Evolutionary conservation across 192 early-diverging fungal genomes (phyloP).

Genomic region (Backusella tarrabulga): DNA sequence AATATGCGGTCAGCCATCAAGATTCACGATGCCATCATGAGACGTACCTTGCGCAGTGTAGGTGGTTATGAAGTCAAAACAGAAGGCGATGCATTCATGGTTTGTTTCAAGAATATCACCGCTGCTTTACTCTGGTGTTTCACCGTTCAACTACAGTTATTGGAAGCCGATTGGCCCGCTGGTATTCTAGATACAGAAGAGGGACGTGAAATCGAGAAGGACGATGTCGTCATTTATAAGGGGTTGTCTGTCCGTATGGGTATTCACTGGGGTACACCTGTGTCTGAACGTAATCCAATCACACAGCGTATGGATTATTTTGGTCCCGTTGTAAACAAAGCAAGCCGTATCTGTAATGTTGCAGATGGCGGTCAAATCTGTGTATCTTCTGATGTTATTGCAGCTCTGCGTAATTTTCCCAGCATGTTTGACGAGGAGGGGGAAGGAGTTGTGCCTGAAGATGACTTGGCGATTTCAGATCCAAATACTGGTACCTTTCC

Average conservation of each 20-base stretch:
- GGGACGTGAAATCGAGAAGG: slow-evolving; percentile 69
- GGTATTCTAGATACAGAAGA: slow-evolving; percentile 78
- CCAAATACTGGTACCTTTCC: slow-evolving; percentile 3
- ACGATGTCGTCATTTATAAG: slow-evolving; percentile 69
- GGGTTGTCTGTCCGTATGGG: slow-evolving; percentile 93
- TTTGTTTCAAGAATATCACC: slow-evolving; percentile 80
- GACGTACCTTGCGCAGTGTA: slow-evolving; percentile 73
- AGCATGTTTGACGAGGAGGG: slow-evolving; percentile 20
- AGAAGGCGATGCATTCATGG: slow-evolving; percentile 95
- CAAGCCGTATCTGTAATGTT: slow-evolving; percentile 76
- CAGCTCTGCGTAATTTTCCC: slow-evolving; percentile 28
- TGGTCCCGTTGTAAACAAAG: slow-evolving; percentile 90
- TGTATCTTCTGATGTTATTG: slow-evolving; percentile 75
- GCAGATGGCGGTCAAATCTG: slow-evolving; percentile 92
- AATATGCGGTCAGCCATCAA: slow-evolving; percentile 90
- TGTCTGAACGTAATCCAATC: slow-evolving; percentile 85
- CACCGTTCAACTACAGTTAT: slow-evolving; percentile 78
- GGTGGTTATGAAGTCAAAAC: slow-evolving; percentile 96
- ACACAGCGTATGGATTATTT: slow-evolving; percentile 96
- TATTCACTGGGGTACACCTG: slow-evolving; percentile 87
- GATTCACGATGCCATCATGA: slow-evolving; percentile 82
- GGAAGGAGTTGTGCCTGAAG: neutral
- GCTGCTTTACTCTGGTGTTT: slow-evolving; percentile 87
- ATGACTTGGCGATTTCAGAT: neutral
- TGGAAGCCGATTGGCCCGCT: slow-evolving; percentile 84